Base-by-base conservation (phyloP, 805 yeast genomes). In the Lipomyces oligophaga region DNA sequence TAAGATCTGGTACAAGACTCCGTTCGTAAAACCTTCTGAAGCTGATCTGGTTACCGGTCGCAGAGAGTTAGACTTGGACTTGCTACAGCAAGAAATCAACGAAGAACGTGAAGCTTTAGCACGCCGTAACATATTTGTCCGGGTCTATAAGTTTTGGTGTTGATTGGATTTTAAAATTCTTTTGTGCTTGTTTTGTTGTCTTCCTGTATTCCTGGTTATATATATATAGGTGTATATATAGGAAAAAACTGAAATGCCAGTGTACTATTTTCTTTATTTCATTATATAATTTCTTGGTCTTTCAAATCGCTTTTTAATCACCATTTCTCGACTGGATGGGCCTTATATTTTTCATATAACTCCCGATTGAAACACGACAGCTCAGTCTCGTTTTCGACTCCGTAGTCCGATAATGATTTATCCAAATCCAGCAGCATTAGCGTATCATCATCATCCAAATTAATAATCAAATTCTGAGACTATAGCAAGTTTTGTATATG, bases 281-380 rank as follows among this genome's bases (percentile, higher is more conserved):
- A n/a, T n/a, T n/a, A n/a, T n/a, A n/a, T n/a, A n/a, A n/a, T n/a
- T n/a, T n/a, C n/a, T n/a, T n/a, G n/a, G n/a, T n/a, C n/a, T n/a
- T n/a, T n/a, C n/a, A n/a, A n/a, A n/a, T n/a, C n/a, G n/a, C n/a
- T n/a, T n/a, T n/a, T n/a, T n/a, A 26, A 22, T 26, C 32, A 83
- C 97, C 98, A 90, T 63, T 85, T 84, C 62, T 88, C 96, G 59
- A 79, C 88, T 0, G 98, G 98, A 57, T 89, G 83, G 34, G 72
- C 72, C 67, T 85, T 85, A 68, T 71, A 93, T 34, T 68, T 76
- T 24, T 69, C 70, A 65, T 89, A 93, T 34, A 76, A 88, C 5
- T 67, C 74, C 59, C 68, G 63, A 48, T 85, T 86, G 69, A 80
- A 93, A n/a, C 85, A 62, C 25, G 96, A 85, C 35, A 93, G 67